phyloP scores from a whole-genome alignment of 192 early-diverging fungal genomes.

The Helicostylum pulchrum region DNA sequence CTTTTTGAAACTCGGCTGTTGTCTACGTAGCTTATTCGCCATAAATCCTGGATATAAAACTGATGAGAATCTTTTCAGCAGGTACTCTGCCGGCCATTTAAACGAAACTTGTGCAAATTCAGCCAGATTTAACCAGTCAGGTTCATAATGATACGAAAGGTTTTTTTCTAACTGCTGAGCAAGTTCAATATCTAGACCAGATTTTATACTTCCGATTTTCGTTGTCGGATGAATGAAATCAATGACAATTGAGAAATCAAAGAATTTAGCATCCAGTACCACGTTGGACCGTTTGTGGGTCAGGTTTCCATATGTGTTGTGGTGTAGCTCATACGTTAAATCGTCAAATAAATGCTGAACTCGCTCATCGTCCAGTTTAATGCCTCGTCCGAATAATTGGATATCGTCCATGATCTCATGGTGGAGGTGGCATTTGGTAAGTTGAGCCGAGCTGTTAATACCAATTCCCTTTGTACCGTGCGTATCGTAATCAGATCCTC shows the following conservation, averaged over 20 bases:
- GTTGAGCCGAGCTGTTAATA: conserved; percentile 2
- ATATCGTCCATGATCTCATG: conserved; percentile 18
- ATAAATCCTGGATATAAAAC: conserved; percentile 12
- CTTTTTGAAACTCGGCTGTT: neutral
- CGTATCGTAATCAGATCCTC: conserved; percentile 24
- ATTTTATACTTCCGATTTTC: neutral
- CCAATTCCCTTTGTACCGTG: conserved; percentile 21
- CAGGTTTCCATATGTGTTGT: neutral
- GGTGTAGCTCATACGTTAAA: neutral
- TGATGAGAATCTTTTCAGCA: neutral
- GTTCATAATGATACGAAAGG: neutral
- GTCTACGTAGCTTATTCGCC: neutral
- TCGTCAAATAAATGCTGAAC: conserved; percentile 2
- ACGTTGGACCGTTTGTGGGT: neutral
- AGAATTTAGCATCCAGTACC: neutral
- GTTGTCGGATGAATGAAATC: conserved; percentile 8
- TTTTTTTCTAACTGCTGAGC: neutral
- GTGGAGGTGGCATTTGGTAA: conserved; percentile 18
- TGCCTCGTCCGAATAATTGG: neutral
- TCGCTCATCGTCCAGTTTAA: neutral
- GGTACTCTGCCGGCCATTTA: neutral
- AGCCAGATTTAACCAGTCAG: conserved; percentile 1
- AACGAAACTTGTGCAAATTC: conserved; percentile 1
- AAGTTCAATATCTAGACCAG: neutral
- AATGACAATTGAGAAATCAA: conserved; percentile 1